Base-by-base conservation (phyloP, 768 basidiomycete genomes). In the Lactifluus volemus region DNA sequence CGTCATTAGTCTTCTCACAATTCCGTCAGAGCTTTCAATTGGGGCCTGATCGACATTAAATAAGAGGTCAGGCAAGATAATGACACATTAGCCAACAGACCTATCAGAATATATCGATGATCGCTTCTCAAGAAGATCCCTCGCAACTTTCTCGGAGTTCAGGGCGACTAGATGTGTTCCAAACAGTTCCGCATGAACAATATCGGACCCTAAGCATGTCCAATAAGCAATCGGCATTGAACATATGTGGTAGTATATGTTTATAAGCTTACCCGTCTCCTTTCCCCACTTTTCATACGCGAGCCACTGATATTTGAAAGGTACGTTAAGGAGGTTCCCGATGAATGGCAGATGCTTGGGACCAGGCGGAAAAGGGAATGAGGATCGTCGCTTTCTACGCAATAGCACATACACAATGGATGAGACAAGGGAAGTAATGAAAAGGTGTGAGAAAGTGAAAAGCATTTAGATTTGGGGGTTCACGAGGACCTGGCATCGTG, bases 81-180 rank as follows among this genome's bases (percentile, higher is more conserved):
- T 4, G 44, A 4, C 15, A 21, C n/a, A 54, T 14, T 50, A 51
- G n/a, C 62, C 17, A 29, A 53, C 51, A 14, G 49, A 67, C 64
- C 73, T 67, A 59, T 73, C 73, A 5, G 73, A 73, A 62, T 73
- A 72, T 9, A 71, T 63, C 17, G 67, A 62, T 6, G 70, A 71
- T 51, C 68, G 57, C 41, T 70, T 68, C 44, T 73, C 69, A 49
- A 73, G 67, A 29, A 74, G 68, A 25, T 72, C 73, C 4, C 58
- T 58, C 30, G 70, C 70, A 15, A 68, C 67, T 50, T 69, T 60
- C 29, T 62, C 52, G 11, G 73, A 70, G 63, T 73, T 72, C 34
- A 73, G 56, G 21, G 71, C 57, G 17, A 72, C 49, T 6, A 71
- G 56, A 50, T 66, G 65, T 2, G 61, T 64, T n/a, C 70, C 68